Conservation (phyloP, 306 rosid genomes). For the Sicyos edulis region DNA sequence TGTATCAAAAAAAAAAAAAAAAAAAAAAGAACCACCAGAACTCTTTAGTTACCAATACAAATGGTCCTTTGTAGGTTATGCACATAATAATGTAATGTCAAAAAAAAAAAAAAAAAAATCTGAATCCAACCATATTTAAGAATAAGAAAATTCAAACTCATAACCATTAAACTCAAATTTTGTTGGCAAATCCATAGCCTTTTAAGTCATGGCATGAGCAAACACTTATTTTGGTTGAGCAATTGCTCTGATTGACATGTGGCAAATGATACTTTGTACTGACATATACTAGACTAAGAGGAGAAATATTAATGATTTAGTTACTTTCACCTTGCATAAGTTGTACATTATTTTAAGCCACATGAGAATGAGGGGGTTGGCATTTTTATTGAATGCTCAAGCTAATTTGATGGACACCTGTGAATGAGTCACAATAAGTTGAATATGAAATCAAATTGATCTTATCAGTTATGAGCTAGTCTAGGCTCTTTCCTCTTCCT, state of each 20-base stretch:
- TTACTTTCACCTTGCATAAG: not conserved
- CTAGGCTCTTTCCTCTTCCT: not conserved
- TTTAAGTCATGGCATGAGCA: not conserved
- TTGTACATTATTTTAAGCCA: constrained; percentile 10
- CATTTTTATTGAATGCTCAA: not conserved
- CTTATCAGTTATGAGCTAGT: not conserved
- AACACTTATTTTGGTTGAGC: too few relatives aligned
- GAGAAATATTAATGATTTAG: not conserved
- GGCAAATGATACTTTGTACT: not conserved
- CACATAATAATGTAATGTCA: not conserved
- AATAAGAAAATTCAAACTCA: too few relatives aligned
- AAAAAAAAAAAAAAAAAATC: too few relatives aligned
- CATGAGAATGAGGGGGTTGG: not conserved
- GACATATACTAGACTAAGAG: not conserved
- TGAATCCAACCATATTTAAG: too few relatives aligned
- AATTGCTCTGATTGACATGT: not conserved
- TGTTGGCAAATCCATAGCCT: not conserved
- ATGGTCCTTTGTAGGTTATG: not conserved
- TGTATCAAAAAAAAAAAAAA: constrained; percentile 37
- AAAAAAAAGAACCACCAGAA: not conserved
- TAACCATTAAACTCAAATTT: too few relatives aligned
- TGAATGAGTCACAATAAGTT: not conserved
- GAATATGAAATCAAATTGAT: not conserved
- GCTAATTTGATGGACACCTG: not conserved
- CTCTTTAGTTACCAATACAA: not conserved